Conservation (phyloP, 768 basidiomycete species). For the Pulveroboletus ravenelii region DNA sequence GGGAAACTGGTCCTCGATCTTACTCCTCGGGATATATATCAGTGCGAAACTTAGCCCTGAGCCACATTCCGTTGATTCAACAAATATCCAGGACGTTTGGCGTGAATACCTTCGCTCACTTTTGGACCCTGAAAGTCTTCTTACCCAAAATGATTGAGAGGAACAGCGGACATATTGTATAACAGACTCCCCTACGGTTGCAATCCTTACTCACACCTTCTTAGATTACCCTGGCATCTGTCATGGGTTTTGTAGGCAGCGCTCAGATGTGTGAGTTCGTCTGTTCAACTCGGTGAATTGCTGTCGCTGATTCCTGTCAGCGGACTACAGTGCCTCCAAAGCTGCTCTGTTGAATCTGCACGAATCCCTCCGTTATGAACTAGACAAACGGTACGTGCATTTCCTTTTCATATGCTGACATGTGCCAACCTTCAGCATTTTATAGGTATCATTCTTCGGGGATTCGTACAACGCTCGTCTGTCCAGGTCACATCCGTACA, state of each 20-base stretch:
- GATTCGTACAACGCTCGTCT: conserved; percentile 85
- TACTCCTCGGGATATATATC: conserved; percentile 66
- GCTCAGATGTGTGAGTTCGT: conserved; percentile 67
- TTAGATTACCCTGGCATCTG: conserved; percentile 75
- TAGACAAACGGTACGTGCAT: conserved; percentile 63
- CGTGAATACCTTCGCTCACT: conserved; percentile 85
- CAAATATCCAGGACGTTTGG: conserved; percentile 66
- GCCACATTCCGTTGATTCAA: not conserved
- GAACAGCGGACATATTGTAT: conserved; percentile 80
- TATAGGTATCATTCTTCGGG: conserved; percentile 62
- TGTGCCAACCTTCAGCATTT: not conserved
- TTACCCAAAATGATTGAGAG: conserved; percentile 78
- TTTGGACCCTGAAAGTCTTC: conserved; percentile 91
- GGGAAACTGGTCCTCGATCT: conserved; percentile 85
- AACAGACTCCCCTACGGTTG: conserved; percentile 17
- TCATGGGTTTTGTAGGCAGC: conserved; percentile 64
- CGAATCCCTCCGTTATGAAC: conserved; percentile 82
- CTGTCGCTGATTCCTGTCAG: conserved; percentile 34
- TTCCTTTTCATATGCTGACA: not conserved
- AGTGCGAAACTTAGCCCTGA: conserved; percentile 61
- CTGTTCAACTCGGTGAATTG: not conserved
- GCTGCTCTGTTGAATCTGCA: conserved; percentile 80
- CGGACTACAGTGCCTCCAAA: conserved; percentile 91
- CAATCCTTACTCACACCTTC: conserved; percentile 12
- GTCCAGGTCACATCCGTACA: conserved; percentile 77